Evolutionary conservation across 257 asterid species (phyloP), one percentile per base, ranked within the genome.

Genomic region (Salvia hispanica): DNA sequence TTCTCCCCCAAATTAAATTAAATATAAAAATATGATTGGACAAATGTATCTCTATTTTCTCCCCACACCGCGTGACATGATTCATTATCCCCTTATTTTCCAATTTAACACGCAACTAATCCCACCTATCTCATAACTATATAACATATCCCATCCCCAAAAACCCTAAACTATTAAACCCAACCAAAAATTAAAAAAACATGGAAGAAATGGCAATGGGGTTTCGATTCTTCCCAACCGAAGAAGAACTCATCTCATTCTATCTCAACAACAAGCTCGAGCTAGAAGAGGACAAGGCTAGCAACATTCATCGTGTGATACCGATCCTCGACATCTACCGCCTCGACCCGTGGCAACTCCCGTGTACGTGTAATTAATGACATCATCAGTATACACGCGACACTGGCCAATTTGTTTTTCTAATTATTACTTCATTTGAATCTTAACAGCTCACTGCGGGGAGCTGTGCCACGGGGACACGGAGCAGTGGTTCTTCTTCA

Each of bases 401-500:
- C 44, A 44, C 3, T 18, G 2, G 31, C 31, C 31, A 25, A 25
- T 25, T 25, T 2, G 31, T 25, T 25, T n/a, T 2, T 25, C 31
- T 25, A 1, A 25, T 25, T 25, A 25, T 25, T 25, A 18, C 3
- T 13, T 47, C 9, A 11, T 1, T 37, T 18, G 3, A 6, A 4
- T 48, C 5, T 11, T 34, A 0, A 4, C 69, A 90, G 96, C 77
- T 56, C 62, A 62, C 5, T 79, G 89, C 3, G 96, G 93, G 7
- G 93, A 87, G 74, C 60, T 82, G 36, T 90, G 96, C 76, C 71
- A 36, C 39, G 91, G 86, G n/a, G 95, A 87, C 47, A 64, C 71
- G 7, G 96, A 90, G 80, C 96, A 90, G 14, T 90, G 96, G 96
- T 90, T 90, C 75, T 90, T 87, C 83, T 87, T 90, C 58, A 82